phyloP scores from a whole-genome alignment of 108 stramenopile genomes.

The Fragilaria crotonensis region DNA sequence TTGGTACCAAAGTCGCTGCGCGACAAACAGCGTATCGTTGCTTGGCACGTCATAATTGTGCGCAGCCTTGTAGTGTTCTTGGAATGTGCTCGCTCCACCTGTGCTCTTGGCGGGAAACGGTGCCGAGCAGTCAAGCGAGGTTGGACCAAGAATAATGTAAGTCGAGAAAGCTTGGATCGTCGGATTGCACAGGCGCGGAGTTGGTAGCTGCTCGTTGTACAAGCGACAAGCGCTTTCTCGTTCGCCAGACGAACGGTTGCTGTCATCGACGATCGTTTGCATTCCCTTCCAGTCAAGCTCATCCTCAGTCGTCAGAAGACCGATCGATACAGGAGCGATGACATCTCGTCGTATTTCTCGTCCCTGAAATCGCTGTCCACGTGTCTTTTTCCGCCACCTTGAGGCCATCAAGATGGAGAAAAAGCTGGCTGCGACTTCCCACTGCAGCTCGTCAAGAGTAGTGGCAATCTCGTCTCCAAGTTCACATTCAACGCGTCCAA shows the following conservation, averaged over 20 bases:
- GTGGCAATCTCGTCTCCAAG: constrained; percentile 6
- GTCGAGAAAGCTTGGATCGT: constrained; percentile 11
- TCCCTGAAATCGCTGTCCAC: constrained; percentile 14
- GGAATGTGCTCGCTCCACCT: no score
- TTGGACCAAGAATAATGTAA: constrained; percentile 37
- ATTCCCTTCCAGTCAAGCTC: constrained; percentile 37
- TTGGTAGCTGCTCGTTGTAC: constrained; percentile 7
- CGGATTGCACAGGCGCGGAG: constrained; percentile 40
- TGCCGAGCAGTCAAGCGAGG: constrained; percentile 17
- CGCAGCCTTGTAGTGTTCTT: no score
- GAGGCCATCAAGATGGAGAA: constrained; percentile 32
- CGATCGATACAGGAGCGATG: constrained; percentile 28
- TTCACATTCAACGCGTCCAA: constrained; percentile 25
- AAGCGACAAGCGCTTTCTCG: constrained; percentile 20
- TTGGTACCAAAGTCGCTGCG: constrained; percentile 26
- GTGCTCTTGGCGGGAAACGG: no score
- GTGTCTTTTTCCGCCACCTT: constrained; percentile 41
- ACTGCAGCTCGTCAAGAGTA: constrained; percentile 10
- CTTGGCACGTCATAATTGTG: constrained; percentile 20
- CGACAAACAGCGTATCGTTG: constrained; percentile 23
- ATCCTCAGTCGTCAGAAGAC: constrained; percentile 17
- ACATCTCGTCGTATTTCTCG: constrained; percentile 6
- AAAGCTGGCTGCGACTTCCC: constrained; percentile 13
- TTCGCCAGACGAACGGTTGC: constrained; percentile 19
- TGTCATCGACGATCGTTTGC: constrained; percentile 23